These are phyloP conservation scores for Aegilops speltoides DNA, from an alignment of 176 grass and related monocot genomes.

Conservation along the genomic window DNA sequence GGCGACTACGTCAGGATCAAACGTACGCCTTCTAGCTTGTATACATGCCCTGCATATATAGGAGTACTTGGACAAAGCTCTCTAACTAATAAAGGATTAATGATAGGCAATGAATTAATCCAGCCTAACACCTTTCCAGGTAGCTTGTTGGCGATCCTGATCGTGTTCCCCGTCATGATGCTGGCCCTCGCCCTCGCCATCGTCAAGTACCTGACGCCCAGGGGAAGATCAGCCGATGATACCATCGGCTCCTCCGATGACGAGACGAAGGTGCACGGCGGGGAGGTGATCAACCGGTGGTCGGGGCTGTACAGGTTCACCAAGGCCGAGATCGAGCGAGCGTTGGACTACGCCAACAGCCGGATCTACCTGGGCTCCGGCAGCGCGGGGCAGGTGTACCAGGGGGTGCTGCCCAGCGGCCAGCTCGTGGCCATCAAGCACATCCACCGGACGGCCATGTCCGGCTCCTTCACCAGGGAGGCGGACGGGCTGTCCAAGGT, in stretches of 20 bases:
- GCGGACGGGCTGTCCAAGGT: constrained; percentile 60
- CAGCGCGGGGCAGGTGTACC: constrained; percentile 61
- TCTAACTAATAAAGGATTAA: not conserved
- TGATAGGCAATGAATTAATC: not conserved
- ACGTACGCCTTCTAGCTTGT: not conserved
- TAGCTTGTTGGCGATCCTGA: constrained; percentile 13
- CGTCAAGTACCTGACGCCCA: constrained; percentile 32
- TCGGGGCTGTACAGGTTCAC: constrained; percentile 65
- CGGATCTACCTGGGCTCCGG: constrained; percentile 49
- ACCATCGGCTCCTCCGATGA: constrained; percentile 14
- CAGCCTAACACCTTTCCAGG: constrained; percentile 19
- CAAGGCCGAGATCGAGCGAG: constrained; percentile 54
- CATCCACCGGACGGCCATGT: constrained; percentile 48
- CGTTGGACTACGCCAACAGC: constrained; percentile 46
- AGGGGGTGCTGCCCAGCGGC: constrained; percentile 61
- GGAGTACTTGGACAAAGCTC: not conserved
- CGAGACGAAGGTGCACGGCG: constrained; percentile 18
- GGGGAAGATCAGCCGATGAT: not conserved
- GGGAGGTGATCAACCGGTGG: constrained; percentile 44
- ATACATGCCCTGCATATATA: no score
- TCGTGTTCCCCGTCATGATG: constrained; percentile 5
- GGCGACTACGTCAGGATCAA: constrained; percentile 45
- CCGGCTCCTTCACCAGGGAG: constrained; percentile 48
- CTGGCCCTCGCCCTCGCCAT: constrained; percentile 11
- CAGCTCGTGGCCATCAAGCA: constrained; percentile 68